Percentiles rank a stretch among this genome's conserved stretches.
phyloP scores from a whole-genome alignment of 2,329 filamentous ascomycete species.

The Aspergillus transmontanensis region DNA sequence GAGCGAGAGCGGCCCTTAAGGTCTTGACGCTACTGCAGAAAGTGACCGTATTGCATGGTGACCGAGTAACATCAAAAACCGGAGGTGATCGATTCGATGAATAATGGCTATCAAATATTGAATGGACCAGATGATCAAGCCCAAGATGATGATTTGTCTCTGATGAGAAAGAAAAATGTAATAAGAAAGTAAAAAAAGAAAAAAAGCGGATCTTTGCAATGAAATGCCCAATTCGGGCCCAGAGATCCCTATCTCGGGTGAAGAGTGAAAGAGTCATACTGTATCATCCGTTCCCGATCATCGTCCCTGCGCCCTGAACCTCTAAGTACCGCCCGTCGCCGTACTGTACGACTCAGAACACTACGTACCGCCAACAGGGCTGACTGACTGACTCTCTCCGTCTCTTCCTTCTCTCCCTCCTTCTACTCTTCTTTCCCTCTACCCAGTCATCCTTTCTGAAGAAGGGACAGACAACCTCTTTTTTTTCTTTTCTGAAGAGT shows the following conservation, averaged over 20 bases:
- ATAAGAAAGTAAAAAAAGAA: constrained; percentile 8
- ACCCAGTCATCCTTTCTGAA: not conserved
- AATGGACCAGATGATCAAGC: not conserved
- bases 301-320: constrained; percentile 10
- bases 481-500: not conserved
- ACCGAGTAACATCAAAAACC: not conserved
- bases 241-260: constrained; percentile 15
- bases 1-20: not conserved
- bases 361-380: not conserved
- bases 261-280: constrained; percentile 21
- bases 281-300: constrained; percentile 19
- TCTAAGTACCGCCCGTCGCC: constrained; percentile 9
- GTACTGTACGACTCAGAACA: constrained; percentile 7
- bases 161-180: not conserved
- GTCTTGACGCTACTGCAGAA: not conserved
- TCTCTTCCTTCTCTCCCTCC: constrained; percentile 2
- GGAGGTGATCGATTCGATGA: not conserved
- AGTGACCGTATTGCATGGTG: not conserved
- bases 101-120: not conserved
- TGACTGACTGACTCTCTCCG: constrained; percentile 1
- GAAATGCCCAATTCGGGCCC: constrained; percentile 17
- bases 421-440: not conserved
- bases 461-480: not conserved
- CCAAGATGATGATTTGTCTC: not conserved
- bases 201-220: constrained; percentile 4